These are phyloP conservation scores for Hippophae gyantsensis DNA, from an alignment of 306 rosid species.

Conservation along the genomic window DNA sequence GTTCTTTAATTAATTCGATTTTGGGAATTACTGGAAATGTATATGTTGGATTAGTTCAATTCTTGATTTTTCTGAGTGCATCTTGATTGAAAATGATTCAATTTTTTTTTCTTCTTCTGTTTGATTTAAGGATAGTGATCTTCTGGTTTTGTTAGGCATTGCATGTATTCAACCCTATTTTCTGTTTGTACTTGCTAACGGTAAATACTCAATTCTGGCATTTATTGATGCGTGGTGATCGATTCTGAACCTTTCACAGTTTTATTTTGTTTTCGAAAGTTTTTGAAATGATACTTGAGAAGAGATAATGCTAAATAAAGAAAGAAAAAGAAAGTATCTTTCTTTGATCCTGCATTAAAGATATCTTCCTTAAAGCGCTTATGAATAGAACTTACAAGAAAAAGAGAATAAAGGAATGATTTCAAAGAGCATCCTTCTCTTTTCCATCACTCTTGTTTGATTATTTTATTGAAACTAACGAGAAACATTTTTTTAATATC, in stretches of 20 bases:
- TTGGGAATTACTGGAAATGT: not conserved
- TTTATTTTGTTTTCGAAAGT: not conserved
- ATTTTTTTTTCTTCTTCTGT: not conserved
- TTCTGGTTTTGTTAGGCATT: constrained; percentile 1
- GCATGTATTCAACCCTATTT: not conserved
- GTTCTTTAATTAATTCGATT: constrained; percentile 6
- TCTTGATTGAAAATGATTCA: not conserved
- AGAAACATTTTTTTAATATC: not conserved
- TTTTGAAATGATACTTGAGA: not conserved
- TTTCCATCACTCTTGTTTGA: constrained; percentile 11
- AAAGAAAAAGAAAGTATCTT: not conserved
- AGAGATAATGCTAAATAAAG: not conserved
- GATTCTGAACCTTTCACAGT: constrained; percentile 1
- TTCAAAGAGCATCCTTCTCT: constrained; percentile 12
- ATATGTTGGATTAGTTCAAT: not conserved
- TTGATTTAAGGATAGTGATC: constrained; percentile 10
- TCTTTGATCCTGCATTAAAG: not conserved
- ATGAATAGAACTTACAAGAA: not conserved
- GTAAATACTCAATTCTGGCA: not conserved
- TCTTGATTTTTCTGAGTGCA: not conserved
- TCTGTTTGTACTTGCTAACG: not conserved
- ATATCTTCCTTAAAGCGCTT: not conserved
- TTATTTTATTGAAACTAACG: not conserved
- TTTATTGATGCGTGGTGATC: not conserved
- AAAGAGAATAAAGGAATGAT: constrained; percentile 3